These are phyloP conservation scores for Leccinum pachyderme DNA, from an alignment of 1,284 basidiomycete genomes.

Conservation along the genomic window DNA sequence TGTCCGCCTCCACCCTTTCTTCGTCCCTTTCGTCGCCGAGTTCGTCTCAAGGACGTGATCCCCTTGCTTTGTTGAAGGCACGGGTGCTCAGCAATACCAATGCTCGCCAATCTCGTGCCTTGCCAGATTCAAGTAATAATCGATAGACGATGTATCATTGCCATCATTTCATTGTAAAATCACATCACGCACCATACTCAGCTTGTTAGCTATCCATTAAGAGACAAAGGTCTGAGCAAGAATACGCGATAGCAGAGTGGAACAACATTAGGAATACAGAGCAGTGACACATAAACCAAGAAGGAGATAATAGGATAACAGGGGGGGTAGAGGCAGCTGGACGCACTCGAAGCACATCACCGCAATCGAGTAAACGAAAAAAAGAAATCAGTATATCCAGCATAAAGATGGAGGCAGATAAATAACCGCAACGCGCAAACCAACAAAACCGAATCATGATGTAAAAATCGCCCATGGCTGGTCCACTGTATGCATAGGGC, in stretches of 20 bases:
- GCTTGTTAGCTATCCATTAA: slow-evolving; percentile 33
- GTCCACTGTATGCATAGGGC: slow-evolving; percentile 58
- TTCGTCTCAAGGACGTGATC: slow-evolving; percentile 19
- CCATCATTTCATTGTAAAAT: slow-evolving; percentile 14
- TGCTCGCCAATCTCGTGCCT: slow-evolving; percentile 33
- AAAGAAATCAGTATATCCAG: slow-evolving; percentile 34
- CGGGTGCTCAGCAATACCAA: slow-evolving; percentile 53
- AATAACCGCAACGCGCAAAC: slow-evolving; percentile 30
- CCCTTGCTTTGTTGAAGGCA: slow-evolving; percentile 47
- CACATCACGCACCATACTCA: slow-evolving; percentile 13
- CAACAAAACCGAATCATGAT: slow-evolving; percentile 44
- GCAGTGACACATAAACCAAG: slow-evolving; percentile 38
- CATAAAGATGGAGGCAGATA: slow-evolving; percentile 40
- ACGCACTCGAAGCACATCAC: slow-evolving; percentile 15
- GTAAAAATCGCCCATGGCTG: slow-evolving; percentile 71
- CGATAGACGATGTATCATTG: background rate
- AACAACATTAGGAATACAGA: slow-evolving; percentile 42
- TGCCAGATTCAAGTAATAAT: slow-evolving; percentile 17
- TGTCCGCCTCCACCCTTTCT: slow-evolving; percentile 38
- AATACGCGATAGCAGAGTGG: slow-evolving; percentile 37
- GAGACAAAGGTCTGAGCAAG: slow-evolving; percentile 38
- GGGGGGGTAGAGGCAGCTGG: slow-evolving; percentile 7
- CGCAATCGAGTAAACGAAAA: slow-evolving; percentile 9
- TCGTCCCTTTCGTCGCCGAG: slow-evolving; percentile 26
- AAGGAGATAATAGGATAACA: slow-evolving; percentile 36